Conservation (phyloP, 2,329 filamentous ascomycete species). For the Chaetothyriales sp. region DNA sequence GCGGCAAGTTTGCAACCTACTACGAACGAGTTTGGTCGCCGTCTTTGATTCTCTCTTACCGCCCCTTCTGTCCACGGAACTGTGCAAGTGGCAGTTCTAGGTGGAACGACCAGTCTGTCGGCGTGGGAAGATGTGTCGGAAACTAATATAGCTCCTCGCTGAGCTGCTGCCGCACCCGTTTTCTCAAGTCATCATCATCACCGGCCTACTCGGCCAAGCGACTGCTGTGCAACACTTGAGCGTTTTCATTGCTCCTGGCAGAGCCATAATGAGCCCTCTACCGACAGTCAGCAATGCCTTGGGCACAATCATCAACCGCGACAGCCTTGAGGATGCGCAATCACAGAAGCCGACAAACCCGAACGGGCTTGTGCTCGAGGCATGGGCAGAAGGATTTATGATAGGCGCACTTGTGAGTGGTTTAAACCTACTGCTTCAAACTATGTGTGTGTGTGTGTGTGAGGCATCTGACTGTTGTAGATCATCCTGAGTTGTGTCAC, state of each 20-base stretch:
- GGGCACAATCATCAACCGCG: constrained; percentile 5
- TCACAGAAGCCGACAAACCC: constrained; percentile 15
- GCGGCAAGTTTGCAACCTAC: neutral
- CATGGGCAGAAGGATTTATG: constrained; percentile 32
- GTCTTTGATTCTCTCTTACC: neutral
- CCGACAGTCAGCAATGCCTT: constrained; percentile 6
- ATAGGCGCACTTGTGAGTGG: constrained; percentile 23
- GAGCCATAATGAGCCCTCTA: constrained; percentile 13
- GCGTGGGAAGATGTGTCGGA: neutral
- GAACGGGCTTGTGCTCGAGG: constrained; percentile 24
- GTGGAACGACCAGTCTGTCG: neutral
- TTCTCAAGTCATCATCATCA: neutral
- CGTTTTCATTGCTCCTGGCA: neutral
- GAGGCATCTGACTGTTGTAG: neutral
- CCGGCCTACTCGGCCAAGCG: neutral
- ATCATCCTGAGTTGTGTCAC: constrained; percentile 33
- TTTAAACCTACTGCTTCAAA: neutral
- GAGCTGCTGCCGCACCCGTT: neutral
- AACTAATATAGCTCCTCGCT: neutral
- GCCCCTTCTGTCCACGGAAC: neutral
- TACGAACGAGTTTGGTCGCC: neutral
- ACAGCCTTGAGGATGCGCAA: constrained; percentile 10
- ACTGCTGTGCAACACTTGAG: neutral
- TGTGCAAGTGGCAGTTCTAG: neutral
- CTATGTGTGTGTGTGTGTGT: neutral